Evolutionary conservation across 495 filamentous ascomycete species (phyloP).

Genomic region (Penicillium malachiteum): DNA sequence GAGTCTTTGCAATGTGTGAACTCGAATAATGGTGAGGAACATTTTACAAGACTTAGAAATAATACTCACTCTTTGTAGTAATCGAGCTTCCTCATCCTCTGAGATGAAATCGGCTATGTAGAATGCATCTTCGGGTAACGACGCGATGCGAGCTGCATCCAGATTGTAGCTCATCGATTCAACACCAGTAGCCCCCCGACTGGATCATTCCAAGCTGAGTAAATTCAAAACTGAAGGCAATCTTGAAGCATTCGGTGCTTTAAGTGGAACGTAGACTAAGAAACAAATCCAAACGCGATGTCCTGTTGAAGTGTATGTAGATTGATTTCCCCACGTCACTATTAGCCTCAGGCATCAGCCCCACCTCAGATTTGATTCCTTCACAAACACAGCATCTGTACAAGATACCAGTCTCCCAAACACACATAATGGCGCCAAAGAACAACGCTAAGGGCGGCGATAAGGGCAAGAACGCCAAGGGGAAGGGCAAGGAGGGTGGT

Average conservation of each 20-base stretch:
- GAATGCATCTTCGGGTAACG: conserved; percentile 67
- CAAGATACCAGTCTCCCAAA: not conserved
- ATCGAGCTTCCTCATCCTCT: conserved; percentile 64
- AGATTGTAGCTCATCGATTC: conserved; percentile 20
- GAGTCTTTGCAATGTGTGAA: not conserved
- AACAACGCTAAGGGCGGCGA: conserved; percentile 52
- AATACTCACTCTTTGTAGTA: conserved; percentile 65
- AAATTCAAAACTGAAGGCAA: too few species aligned
- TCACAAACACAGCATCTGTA: not conserved
- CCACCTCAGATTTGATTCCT: conserved; percentile 14
- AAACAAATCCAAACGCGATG: not conserved
- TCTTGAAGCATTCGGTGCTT: too few species aligned
- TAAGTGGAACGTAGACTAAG: too few species aligned
- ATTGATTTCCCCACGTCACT: not conserved
- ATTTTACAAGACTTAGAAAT: not conserved
- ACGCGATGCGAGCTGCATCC: conserved; percentile 52
- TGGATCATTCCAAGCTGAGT: too few species aligned
- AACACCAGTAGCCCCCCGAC: not conserved
- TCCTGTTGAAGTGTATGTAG: not conserved
- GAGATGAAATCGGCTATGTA: conserved; percentile 90
- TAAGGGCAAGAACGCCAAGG: conserved; percentile 34
- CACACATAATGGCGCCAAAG: conserved; percentile 50
- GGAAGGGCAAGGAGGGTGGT: conserved; percentile 49
- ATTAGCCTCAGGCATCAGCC: conserved; percentile 23
- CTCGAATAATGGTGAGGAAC: not conserved